These are phyloP conservation scores for Yarrowia hollandica DNA, from an alignment of 805 yeast genomes.

Conservation along the genomic window DNA sequence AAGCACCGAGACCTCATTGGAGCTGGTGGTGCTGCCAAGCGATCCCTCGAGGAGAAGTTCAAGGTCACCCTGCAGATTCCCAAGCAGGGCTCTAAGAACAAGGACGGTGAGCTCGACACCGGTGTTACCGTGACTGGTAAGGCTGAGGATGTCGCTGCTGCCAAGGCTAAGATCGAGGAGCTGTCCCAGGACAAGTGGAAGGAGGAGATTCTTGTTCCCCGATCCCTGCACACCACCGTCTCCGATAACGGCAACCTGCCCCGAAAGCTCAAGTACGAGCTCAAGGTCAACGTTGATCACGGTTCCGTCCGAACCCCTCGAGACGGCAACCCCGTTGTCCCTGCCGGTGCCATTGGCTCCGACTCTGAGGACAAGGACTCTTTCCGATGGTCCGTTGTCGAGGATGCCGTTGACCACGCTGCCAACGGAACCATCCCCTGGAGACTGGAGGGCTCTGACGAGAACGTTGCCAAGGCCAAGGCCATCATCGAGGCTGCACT, in stretches of 20 bases:
- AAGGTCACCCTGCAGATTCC: conserved; percentile 69
- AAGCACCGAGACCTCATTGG: conserved; percentile 80
- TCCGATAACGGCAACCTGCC: conserved; percentile 66
- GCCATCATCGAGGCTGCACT: conserved; percentile 53
- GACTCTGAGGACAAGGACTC: conserved; percentile 43
- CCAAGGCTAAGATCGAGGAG: conserved; percentile 59
- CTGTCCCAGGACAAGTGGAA: conserved; percentile 61
- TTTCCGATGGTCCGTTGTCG: conserved; percentile 51
- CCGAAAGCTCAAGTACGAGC: conserved; percentile 54
- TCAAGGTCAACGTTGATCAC: conserved; percentile 53
- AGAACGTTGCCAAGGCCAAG: conserved; percentile 54
- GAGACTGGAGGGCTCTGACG: conserved; percentile 60
- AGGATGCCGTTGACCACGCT: conserved; percentile 36
- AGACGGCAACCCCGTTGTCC: conserved; percentile 48
- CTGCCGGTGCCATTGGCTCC: conserved; percentile 47
- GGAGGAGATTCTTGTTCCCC: conserved; percentile 58
- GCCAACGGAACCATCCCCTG: conserved; percentile 45
- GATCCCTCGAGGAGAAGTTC: conserved; percentile 67
- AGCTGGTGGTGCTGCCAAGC: conserved; percentile 73
- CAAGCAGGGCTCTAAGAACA: conserved; percentile 42
- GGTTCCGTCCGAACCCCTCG: conserved; percentile 37
- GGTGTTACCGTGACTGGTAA: conserved; percentile 60
- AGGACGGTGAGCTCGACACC: conserved; percentile 31
- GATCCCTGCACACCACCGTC: conserved; percentile 56
- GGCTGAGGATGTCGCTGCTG: conserved; percentile 63